Base-by-base conservation (phyloP, 2,329 filamentous ascomycete genomes). In the Rosellinia necatrix region DNA sequence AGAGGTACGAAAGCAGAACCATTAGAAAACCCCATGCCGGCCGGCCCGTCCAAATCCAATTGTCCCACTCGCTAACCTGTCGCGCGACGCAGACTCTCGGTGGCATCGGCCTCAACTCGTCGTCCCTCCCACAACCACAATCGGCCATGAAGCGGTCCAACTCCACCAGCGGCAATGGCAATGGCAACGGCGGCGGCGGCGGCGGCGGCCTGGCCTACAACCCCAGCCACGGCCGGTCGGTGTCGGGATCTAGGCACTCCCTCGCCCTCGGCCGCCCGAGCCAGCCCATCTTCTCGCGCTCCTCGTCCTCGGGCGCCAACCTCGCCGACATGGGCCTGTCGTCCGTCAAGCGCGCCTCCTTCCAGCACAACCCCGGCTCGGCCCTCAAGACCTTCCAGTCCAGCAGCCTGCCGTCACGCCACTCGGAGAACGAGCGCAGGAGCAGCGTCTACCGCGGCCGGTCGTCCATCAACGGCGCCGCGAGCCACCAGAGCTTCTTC, bases 81-180 rank as follows among this genome's bases (percentile, higher is more conserved):
- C 6, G 12, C 41, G 59, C 46, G 32, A 62, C 38, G 61, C 73
- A 96, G 91, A 97, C 94, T 50, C 84, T 97, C 58, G 92, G 89
- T 63, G 87, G 87, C 64, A 86, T 96, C 69, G 93, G 86, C 72
- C 85, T 87, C 72, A 93, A 92, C 73, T 89, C 90, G 17, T 85
- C 89, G 17, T 85, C 86, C 19, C 90, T 99, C 61, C 94, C 94
- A 17, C 91, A 96, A 76, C 93, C 94, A 7, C 83, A 90, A 24
- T 97, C 93, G 35, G 91, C 92, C 35, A 88, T 99, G 82, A 99
- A 99, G 79, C 90, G 94, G 72, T 89, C 90, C 25, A 94, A 87
- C 69, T 92, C 91, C 10, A 86, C 86, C 65, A 86, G 85, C 61
- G 85, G 85, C 69, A 80, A 85, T 67, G 81, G 84, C 69, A 80